Evolutionary conservation across 1,284 basidiomycete genomes (phyloP), one percentile per base, ranked within the genome.

Genomic region (Sporisorium iseilematis-ciliati): DNA sequence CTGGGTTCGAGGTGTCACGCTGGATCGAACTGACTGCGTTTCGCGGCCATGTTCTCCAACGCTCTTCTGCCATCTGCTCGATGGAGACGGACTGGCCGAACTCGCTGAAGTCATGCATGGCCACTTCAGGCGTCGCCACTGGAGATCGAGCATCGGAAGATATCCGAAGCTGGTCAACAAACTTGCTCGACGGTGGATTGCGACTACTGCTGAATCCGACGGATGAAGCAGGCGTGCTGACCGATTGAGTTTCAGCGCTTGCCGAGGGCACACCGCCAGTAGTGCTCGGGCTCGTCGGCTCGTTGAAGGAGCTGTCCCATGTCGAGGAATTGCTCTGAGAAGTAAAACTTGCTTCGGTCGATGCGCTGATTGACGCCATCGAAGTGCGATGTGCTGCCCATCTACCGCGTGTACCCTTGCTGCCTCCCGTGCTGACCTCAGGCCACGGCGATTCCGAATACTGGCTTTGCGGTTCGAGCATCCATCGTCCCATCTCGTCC

Each of bases 21-120:
- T 33, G 31, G 2, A 54, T 18, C n/a, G 42, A 38, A 16, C 49
- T 46, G 4, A 45, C 60, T 4, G 53, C 41, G 20, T 53, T 46
- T n/a, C 70, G 41, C 6, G 64, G 70, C 70, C 70, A 73, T 2
- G 64, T 73, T 23, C 70, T 65, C 70, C 70, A 73, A 2, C 64
- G 55, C 18, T 59, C 53, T 20, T 73, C 70, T 1, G 70, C 70
- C 70, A 73, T 73, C 2, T 66, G 56, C 50, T 73, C 64, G 21
- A 73, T 73, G 16, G 70, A 60, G n/a, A 73, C 57, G 7, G 64
- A 66, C 38, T 73, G 64, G 6, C 64, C 64, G 38, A 73, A 73
- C 26, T 73, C 70, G 64, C 69, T 72, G 23, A 73, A 67, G n/a
- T 67, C 70, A 25, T 55, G 40, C 59, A 67, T 66, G 41, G 42